Conservation (phyloP, 495 filamentous ascomycete species). For the Usnea hakonensis region DNA sequence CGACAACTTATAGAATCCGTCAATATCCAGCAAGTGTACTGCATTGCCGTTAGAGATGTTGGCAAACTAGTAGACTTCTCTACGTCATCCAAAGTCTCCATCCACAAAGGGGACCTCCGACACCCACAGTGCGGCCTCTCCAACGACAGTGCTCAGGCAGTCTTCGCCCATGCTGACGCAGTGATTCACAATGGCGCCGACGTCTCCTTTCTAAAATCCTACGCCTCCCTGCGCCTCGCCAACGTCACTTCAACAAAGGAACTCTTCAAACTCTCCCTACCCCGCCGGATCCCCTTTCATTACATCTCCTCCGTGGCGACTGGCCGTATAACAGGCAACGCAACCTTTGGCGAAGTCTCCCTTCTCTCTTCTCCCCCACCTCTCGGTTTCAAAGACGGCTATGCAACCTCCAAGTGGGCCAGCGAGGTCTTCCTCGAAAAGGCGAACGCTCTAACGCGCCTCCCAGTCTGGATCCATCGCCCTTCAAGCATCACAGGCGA, state of each 20-base stretch:
- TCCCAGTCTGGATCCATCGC: not conserved
- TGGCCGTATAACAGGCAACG: not conserved
- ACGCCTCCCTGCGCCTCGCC: constrained; percentile 26
- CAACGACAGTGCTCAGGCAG: no score
- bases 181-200: constrained; percentile 23
- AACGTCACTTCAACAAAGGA: constrained; percentile 37
- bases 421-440: constrained; percentile 37
- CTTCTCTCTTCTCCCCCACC: constrained; percentile 12
- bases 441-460: not conserved
- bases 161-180: not conserved
- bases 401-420: constrained; percentile 41
- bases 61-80: no score
- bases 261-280: constrained; percentile 27
- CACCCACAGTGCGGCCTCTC: no score
- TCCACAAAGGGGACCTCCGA: no score
- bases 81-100: no score
- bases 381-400: constrained; percentile 34
- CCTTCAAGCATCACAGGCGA: not conserved
- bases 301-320: constrained; percentile 35
- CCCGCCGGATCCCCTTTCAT: constrained; percentile 35
- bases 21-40: constrained; percentile 31
- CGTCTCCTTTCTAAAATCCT: constrained; percentile 26
- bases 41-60: constrained; percentile 12
- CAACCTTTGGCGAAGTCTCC: not conserved
- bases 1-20: not conserved